phyloP scores from a whole-genome alignment of 2,329 filamentous ascomycete genomes.

The Rhynchosporium secalis region DNA sequence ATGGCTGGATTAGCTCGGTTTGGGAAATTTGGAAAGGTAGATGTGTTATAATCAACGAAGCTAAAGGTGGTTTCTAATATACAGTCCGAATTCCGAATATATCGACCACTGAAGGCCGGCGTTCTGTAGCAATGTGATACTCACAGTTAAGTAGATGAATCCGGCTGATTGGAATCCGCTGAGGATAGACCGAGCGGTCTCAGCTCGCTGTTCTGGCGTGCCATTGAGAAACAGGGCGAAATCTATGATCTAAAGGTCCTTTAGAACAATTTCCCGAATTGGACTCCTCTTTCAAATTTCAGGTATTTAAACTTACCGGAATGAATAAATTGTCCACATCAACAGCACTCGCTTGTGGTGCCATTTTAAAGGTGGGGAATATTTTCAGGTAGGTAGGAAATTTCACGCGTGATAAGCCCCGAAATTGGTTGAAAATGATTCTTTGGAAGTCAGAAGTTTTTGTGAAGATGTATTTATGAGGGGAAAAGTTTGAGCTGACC shows the following conservation, averaged over 20 bases:
- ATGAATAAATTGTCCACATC: conserved; percentile 55
- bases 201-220: conserved; percentile 56
- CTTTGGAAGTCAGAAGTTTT: background rate
- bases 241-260: conserved; percentile 65
- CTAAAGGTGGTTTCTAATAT: background rate
- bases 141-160: conserved; percentile 76
- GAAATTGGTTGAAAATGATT: background rate
- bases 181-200: conserved; percentile 71
- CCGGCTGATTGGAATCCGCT: conserved; percentile 81
- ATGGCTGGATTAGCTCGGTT: background rate
- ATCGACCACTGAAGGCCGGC: too few relatives aligned
- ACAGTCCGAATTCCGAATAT: too few relatives aligned
- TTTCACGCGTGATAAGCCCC: conserved; percentile 2
- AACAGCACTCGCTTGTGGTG: conserved; percentile 41
- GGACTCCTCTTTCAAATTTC: background rate
- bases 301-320: conserved; percentile 46
- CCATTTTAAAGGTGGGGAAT: conserved; percentile 27
- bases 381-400: background rate
- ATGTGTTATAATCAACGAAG: background rate
- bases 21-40: background rate
- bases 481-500: background rate
- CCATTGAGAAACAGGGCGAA: conserved; percentile 72
- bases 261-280: conserved; percentile 3
- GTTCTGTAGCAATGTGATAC: background rate
- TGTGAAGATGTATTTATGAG: conserved; percentile 1